These are phyloP conservation scores for Spatholobus suberectus DNA, from an alignment of 306 rosid genomes.

Conservation along the genomic window DNA sequence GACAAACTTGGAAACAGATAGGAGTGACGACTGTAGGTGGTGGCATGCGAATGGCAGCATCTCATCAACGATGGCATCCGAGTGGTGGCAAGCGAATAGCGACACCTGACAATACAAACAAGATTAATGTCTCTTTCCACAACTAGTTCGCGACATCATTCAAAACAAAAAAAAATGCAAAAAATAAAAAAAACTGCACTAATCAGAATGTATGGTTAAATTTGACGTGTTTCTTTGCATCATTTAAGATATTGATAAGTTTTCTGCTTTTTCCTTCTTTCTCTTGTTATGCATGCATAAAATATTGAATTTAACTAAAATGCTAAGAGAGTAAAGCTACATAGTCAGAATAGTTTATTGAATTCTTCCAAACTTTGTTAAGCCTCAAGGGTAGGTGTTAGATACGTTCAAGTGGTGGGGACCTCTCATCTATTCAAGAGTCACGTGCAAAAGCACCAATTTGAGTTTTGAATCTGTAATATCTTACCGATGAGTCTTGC, in stretches of 20 bases:
- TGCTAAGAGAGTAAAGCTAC: not conserved
- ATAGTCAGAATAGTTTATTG: not conserved
- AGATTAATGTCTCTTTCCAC: too few species aligned
- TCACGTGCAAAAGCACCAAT: constrained; percentile 17
- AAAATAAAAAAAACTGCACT: too few species aligned
- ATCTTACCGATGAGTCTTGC: not conserved
- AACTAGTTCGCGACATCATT: too few species aligned
- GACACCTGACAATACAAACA: too few species aligned
- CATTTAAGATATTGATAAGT: constrained; percentile 39
- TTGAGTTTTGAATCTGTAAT: not conserved
- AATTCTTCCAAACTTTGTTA: not conserved
- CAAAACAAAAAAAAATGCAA: too few species aligned
- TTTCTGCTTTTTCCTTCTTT: not conserved
- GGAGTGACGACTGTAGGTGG: too few species aligned
- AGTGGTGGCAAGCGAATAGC: too few species aligned
- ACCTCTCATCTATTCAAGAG: constrained; percentile 2
- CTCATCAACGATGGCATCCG: too few species aligned
- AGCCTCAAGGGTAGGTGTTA: not conserved
- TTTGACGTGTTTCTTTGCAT: constrained; percentile 93
- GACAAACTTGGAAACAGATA: too few species aligned
- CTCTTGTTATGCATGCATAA: not conserved
- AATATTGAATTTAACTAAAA: constrained; percentile 21
- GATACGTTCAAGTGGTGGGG: not conserved
- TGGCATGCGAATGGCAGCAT: too few species aligned
- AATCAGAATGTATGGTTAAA: too few species aligned